Conservation (phyloP, 1,284 basidiomycete genomes). For the Volvariella volvacea region DNA sequence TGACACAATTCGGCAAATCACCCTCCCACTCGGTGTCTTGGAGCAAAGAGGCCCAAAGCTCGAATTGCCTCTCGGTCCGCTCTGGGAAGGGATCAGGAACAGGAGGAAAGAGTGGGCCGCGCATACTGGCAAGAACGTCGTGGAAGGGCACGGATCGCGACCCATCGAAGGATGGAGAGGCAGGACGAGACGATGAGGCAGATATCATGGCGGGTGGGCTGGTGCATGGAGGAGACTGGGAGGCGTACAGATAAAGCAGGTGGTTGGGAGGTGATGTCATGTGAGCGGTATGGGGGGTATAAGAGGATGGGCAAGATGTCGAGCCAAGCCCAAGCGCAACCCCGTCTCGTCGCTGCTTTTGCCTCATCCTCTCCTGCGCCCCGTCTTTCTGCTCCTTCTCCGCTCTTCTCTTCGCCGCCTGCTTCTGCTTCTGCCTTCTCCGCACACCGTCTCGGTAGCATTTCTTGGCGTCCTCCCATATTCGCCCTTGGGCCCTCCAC, state of each 20-base stretch:
- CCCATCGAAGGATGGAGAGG: constrained; percentile 20
- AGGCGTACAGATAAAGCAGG: constrained; percentile 9
- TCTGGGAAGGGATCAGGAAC: constrained; percentile 24
- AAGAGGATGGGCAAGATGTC: constrained; percentile 18
- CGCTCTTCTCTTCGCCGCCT: constrained; percentile 16
- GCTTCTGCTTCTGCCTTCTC: constrained; percentile 18
- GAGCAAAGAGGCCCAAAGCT: constrained; percentile 44
- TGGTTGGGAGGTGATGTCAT: constrained; percentile 7
- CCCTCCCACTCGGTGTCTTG: constrained; percentile 34
- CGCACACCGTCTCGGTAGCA: constrained; percentile 27
- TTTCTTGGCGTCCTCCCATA: constrained; percentile 46
- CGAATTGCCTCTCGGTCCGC: constrained; percentile 21
- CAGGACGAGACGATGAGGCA: constrained; percentile 10
- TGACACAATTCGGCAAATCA: too few relatives aligned
- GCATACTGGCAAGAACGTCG: constrained; percentile 52
- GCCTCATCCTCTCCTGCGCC: constrained; percentile 4
- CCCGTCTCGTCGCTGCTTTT: too few relatives aligned
- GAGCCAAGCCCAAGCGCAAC: constrained; percentile 4
- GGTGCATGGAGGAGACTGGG: constrained; percentile 10
- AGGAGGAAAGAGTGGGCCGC: constrained; percentile 50
- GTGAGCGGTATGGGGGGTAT: constrained; percentile 21
- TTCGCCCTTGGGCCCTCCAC: constrained; percentile 37
- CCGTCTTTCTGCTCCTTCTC: constrained; percentile 11
- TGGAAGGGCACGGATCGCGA: constrained; percentile 41
- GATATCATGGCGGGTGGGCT: constrained; percentile 6